These are phyloP conservation scores for Pisolithus marmoratus DNA, from an alignment of 768 basidiomycete genomes.

Conservation along the genomic window DNA sequence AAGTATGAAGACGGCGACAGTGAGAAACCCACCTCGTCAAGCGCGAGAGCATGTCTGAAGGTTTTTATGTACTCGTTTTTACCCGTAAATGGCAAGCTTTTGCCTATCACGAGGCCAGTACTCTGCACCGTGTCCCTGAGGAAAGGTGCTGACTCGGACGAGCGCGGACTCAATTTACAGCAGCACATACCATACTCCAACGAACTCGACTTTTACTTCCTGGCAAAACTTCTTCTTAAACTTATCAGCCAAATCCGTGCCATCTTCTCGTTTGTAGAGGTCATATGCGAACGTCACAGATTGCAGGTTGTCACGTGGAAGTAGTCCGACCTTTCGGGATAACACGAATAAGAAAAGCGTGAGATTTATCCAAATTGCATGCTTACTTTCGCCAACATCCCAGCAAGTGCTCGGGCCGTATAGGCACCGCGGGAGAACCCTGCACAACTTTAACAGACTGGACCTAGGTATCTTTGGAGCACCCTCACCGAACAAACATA, in stretches of 20 bases:
- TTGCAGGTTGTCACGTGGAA: conserved; percentile 60
- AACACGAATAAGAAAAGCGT: conserved; percentile 1
- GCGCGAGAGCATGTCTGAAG: conserved; percentile 72
- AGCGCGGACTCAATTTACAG: background rate
- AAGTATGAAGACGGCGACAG: background rate
- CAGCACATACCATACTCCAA: conserved; percentile 65
- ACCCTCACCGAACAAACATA: conserved; percentile 62
- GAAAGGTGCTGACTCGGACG: conserved; percentile 1
- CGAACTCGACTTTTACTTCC: conserved; percentile 68
- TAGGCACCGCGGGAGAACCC: conserved; percentile 76
- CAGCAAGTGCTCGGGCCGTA: conserved; percentile 67
- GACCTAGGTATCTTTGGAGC: background rate
- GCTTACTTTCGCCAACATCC: conserved; percentile 63
- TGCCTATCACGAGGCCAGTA: conserved; percentile 58
- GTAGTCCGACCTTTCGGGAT: conserved; percentile 54
- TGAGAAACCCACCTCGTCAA: conserved; percentile 57
- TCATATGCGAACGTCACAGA: conserved; percentile 73
- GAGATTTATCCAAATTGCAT: background rate
- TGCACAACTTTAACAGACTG: conserved; percentile 20
- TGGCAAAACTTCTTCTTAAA: conserved; percentile 72
- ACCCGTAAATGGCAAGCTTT: conserved; percentile 61
- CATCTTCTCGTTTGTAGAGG: conserved; percentile 48
- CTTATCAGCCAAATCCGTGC: conserved; percentile 45
- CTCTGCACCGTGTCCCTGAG: conserved; percentile 75
- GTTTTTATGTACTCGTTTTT: conserved; percentile 58